Base-by-base conservation (phyloP, 305 asterid genomes). In the Plantago rigida region DNA sequence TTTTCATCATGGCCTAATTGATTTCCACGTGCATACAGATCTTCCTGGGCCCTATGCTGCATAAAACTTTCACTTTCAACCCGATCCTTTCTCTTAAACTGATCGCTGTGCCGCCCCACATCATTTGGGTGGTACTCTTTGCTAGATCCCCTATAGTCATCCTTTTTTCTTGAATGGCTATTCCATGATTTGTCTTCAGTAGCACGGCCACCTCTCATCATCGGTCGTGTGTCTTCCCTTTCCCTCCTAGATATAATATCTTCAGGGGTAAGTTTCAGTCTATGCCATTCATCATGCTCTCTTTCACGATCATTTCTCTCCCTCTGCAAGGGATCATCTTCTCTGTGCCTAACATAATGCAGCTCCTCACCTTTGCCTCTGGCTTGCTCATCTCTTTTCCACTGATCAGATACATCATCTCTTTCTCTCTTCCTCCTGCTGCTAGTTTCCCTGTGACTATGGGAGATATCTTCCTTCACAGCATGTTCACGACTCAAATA, bases 231-330 rank as follows among this genome's bases (percentile, higher is more conserved):
- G 70, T 83, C 96, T 73, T 81, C 95, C 76, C 86, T 85, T 59
- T 84, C 95, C 77, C 84, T 78, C 82, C 85, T 84, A 2, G 81
- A 65, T 42, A 68, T 64, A 68, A 62, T 62, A 51, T 90, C 95
- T 77, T 84, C 95, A 69, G 62, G 84, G 42, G 73, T 55, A 56
- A 75, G 84, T 73, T 85, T 87, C 66, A 59, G 67, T 73, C 91
- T 84, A 69, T 82, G 78, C 92, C 96, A 81, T 51, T 87, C 98
- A 62, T 84, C 96, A 65, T 85, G 86, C 47, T 87, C 97, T 77
- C 90, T 75, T 65, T 70, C 88, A 79, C 87, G 81, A 62, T 85
- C 96, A 64, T 67, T 73, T 62, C 83, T 84, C 77, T 89, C 95
- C 78, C 80, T 84, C 71, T 71, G 83, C 59, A 75, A 72, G 42